Base-by-base conservation (phyloP, 2,329 filamentous ascomycete species). In the Aureobasidium uvarum region DNA sequence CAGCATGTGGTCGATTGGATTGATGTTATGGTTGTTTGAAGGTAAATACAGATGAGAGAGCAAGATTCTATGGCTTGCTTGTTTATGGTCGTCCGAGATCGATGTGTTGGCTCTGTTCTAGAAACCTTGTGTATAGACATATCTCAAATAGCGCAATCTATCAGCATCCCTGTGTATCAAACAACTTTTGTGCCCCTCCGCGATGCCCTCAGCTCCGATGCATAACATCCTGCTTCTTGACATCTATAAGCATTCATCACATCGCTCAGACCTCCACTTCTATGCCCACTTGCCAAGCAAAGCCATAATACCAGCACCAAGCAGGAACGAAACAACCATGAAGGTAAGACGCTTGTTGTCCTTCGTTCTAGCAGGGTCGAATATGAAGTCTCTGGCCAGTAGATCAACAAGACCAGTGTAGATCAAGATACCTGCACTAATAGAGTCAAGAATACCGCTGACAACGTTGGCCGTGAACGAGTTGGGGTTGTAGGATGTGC, bases 301-400 rank as follows among this genome's bases (percentile, higher is more conserved):
- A 14, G 91, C 89, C 92, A 96, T 96, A 64, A 95, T 75, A 78
- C 74, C 73, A 0, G 89, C 89, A 60, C 86, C 86, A 55, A 89
- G 85, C 89, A 96, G 92, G 68, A 89, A 85, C 3, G 85, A 85
- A 76, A 90, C 92, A 78, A 96, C 95, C 90, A 97, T 93, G 79
- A 97, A 96, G 0, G 91, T 90, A 50, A 93, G 75, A 70, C 91
- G 83, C 77, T 96, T 92, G 73, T 96, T 92, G 0, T 94, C 92
- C 79, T 96, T 88, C 38, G 97, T 83, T 79, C 96, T 92, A 11
- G 97, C 91, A 7, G 97, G 81, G 69, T 89, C 85, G 71, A 85
- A 87, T 66, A 89, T 60, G 58, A 82, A 81, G 65, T 82, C 80
- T 66, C 81, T 78, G 1, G 80, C 80, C 23, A 82, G 72, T 33